Base-by-base conservation (phyloP, 129 eudicot species). In the Saposhnikovia divaricata region DNA sequence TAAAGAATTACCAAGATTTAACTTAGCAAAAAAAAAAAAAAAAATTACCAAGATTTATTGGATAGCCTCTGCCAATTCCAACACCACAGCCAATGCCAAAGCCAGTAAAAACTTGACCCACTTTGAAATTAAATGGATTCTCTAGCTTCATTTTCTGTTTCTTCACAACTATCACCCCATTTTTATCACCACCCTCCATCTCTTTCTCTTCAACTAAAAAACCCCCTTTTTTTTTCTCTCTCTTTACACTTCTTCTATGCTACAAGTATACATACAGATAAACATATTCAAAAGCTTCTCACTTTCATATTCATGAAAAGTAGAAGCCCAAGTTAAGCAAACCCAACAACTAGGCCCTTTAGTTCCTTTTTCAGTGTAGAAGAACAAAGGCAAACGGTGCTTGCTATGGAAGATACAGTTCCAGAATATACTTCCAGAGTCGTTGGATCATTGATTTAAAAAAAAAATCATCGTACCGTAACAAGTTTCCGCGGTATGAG, bases 51-150 rank as follows among this genome's bases (percentile, higher is more conserved):
- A 96, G 81, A 78, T 96, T 89, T 23, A 96, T 16, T 80, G 98
- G 93, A 78, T 88, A 86, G 68, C 99, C 99, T 42, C 88, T 90
- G 78, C 99, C 99, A 87, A 96, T 89, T 69, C 99, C 97, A 86
- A 92, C 83, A 81, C 99, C 99, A 82, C 99, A 96, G 34, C 99
- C 99, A 74, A 92, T 80, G 77, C 99, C 99, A 89, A 96, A 89
- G 50, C 99, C 98, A 7, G 98, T 92, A 74, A 92, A 96, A 38
- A 96, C 97, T 87, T 92, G 93, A 85, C 87, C 87, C 80, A 90
- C 93, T 77, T 96, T 96, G 48, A 96, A 84, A 85, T 92, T 82
- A 88, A 96, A 96, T 4, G 99, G 99, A 80, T 89, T 92, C 86
- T 89, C 90, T 3, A 91, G 28, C 23, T 39, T 71, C 75, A 71